Base-by-base conservation (phyloP, 2,329 filamentous ascomycete species). In the Cordyceps cateniannulata region DNA sequence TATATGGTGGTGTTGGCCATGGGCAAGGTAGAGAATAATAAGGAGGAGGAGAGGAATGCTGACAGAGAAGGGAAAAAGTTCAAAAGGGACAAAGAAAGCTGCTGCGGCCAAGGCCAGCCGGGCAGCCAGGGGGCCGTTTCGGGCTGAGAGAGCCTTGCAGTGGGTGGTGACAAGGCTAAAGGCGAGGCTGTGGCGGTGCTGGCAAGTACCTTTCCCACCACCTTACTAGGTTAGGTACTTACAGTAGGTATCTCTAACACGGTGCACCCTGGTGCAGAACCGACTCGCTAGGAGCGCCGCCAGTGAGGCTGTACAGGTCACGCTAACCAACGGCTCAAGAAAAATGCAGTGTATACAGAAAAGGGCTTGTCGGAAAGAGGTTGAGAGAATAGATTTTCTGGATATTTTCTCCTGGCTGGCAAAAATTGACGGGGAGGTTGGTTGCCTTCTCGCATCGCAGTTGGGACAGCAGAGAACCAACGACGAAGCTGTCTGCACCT, bases 61-160 rank as follows among this genome's bases (percentile, higher is more conserved):
- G 38, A 25, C 24, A 45, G 42, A 45, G 42, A 22, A 22, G n/a
- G 20, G 7, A 22, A 45, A 45, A 45, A 45, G 9, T 20, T 10
- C 16, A 42, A 18, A n/a, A 42, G 16, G 14, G 18, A 42, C 38
- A n/a, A 42, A n/a, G 38, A n/a, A 42, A 16, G 29, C 29, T 32
- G 29, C 29, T 32, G n/a, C 12, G 10, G 48, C 24, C 18, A 50
- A 29, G 14, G 8, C 24, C 8, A n/a, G 49, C n/a, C 12, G n/a
- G n/a, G 32, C 18, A 22, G 18, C 38, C 52, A 55, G 38, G 35
- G 38, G 40, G 40, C 38, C 10, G 50, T 52, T 52, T 40, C 20
- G 50, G 50, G 50, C 32, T 38, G 44, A 47, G 51, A 53, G 51
- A 53, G 50, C 50, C 35, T 53, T 25, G 49, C 49, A 52, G 29